A percentile compares a stretch with the other conserved stretches of the same genome.
Evolutionary conservation across 2,329 filamentous ascomycete species (phyloP).

Genomic region (Leptodontidium sp.): DNA sequence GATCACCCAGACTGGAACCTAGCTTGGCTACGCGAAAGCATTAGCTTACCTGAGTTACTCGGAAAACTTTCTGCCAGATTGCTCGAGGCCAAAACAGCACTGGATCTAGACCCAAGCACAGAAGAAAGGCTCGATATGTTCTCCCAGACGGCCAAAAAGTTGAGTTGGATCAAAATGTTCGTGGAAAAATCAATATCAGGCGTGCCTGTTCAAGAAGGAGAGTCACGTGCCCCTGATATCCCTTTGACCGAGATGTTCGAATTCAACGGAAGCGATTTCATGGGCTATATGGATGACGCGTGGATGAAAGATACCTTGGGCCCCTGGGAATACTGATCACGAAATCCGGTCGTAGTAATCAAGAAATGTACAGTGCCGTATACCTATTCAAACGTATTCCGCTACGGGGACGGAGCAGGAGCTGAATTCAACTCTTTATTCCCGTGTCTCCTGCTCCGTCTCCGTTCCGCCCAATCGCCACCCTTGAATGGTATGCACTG

Average conservation of each 20-base stretch:
- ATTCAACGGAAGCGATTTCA: conserved; percentile 7
- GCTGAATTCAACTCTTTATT: background rate
- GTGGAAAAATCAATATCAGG: conserved; percentile 18
- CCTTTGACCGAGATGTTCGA: conserved; percentile 16
- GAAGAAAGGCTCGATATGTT: conserved; percentile 23
- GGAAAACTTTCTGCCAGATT: conserved; percentile 46
- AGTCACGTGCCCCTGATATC: conserved; percentile 4
- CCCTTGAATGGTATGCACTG: background rate
- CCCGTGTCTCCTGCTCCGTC: conserved; percentile 11
- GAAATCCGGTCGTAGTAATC: background rate
- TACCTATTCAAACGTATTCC: background rate
- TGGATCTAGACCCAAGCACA: conserved; percentile 29
- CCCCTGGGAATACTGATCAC: conserved; percentile 18
- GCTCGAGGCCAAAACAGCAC: conserved; percentile 26
- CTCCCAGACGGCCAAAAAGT: conserved; percentile 16
- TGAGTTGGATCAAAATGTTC: conserved; percentile 25
- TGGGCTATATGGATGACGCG: conserved; percentile 30
- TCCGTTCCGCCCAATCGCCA: conserved; percentile 25
- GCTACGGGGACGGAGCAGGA: conserved; percentile 16
- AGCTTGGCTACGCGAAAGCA: conserved; percentile 46
- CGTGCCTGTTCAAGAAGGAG: background rate
- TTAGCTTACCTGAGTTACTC: conserved; percentile 46
- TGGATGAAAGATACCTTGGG: conserved; percentile 33
- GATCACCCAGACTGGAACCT: conserved; percentile 51
- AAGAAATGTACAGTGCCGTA: background rate